Evolutionary conservation across 2,329 filamentous ascomycete species (phyloP), one percentile per base, ranked within the genome.

Genomic region (Samsoniella hepiali): DNA sequence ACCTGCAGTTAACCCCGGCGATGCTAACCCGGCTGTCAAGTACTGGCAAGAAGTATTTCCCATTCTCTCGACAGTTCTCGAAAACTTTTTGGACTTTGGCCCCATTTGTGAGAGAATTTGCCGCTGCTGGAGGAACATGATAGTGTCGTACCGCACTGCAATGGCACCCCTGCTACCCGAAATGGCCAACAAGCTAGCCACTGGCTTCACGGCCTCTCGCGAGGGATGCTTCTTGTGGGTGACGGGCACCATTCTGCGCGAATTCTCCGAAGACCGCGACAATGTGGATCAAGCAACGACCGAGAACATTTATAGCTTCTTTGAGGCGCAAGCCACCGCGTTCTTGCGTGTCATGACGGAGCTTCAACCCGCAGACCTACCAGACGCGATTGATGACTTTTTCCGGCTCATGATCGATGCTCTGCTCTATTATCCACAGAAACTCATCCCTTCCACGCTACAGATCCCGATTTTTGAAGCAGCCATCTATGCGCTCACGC

Each of bases 201-300:
- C 83, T 67, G 93, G 94, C 5, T 99, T 99, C 74, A 84, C 90
- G 62, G 84, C 85, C 22, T 97, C 94, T 11, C 86, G 88, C 65
- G 94, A 99, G 76, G 95, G 95, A 13, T 97, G 94, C 74, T 99
- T 99, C 82, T 82, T 99, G n/a, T 99, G 95, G 95, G 94, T 95
- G 1, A 97, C 94, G 2, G 91, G 93, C 67, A 92, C 94, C 9
- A 96, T 99, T 66, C 84, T 99, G 36, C 90, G 95, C 64, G 95
- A 99, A 75, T 99, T 98, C 73, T 95, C 92, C 0, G 91, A 96
- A 69, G 93, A 94, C 49, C 87, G 91, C 49, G 93, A 97, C 69
- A 87, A 91, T 65, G 91, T 98, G 27, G 89, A 94, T 62, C 84
- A 88, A 58, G 81, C 84, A n/a, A 96, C 92, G 6, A 91, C 91